Evolutionary conservation across 2,329 filamentous ascomycete species (phyloP).

Genomic region (Xylaria sp.): DNA sequence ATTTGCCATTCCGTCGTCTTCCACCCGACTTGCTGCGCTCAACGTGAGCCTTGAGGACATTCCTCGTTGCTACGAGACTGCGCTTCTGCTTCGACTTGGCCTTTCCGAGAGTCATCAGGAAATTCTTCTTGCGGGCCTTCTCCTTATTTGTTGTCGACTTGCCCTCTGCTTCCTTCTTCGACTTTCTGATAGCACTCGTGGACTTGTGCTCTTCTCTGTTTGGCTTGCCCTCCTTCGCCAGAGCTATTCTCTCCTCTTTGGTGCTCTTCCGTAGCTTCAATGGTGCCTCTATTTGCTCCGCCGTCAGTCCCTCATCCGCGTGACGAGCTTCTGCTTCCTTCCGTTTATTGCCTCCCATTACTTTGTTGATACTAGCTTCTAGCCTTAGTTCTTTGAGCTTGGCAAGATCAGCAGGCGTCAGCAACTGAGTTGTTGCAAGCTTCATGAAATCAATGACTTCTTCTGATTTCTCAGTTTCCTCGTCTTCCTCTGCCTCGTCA

Average conservation of each 20-base stretch:
- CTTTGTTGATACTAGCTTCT: conserved; percentile 76
- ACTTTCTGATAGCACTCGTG: conserved; percentile 83
- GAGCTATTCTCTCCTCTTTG: conserved; percentile 87
- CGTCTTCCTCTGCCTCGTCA: conserved; percentile 51
- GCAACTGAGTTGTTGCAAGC: conserved; percentile 90
- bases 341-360: conserved; percentile 61
- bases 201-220: conserved; percentile 84
- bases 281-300: conserved; percentile 90
- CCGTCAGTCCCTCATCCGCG: conserved; percentile 88
- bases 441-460: conserved; percentile 68
- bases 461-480: conserved; percentile 57
- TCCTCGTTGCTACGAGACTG: conserved; percentile 86
- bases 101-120: conserved; percentile 97
- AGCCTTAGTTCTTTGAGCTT: conserved; percentile 91
- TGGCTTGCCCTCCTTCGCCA: conserved; percentile 84
- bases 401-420: conserved; percentile 94
- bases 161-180: conserved; percentile 87
- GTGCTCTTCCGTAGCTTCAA: conserved; percentile 83
- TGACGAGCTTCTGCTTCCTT: conserved; percentile 69
- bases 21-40: conserved; percentile 87
- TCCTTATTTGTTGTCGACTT: conserved; percentile 98
- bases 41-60: conserved; percentile 82
- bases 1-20: conserved; percentile 74
- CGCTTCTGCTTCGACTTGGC: conserved; percentile 96
- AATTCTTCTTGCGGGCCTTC: conserved; percentile 97